Base-by-base conservation (phyloP, 345 rosid genomes). In the Hirschfeldia incana region DNA sequence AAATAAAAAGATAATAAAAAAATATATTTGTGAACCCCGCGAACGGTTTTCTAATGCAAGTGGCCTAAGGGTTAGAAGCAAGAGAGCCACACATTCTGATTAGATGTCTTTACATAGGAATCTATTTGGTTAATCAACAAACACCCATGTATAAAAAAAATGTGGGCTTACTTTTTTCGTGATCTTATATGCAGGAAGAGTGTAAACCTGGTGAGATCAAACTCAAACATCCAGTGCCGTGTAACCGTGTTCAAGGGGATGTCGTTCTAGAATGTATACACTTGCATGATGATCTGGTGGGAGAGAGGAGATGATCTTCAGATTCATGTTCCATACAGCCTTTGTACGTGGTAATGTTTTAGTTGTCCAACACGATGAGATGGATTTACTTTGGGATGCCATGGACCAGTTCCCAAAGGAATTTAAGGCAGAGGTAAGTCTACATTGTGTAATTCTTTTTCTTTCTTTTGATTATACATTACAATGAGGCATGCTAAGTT, bases 211-310 rank as follows among this genome's bases (percentile, higher is more conserved):
- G 93, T 90, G 69, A 95, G 90, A 82, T 80, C 90, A 81, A 94
- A 93, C 80, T 80, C 90, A 81, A 94, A 93, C 80, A 79, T 95
- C 57, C 88, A 84, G 58, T 93, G 95, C 80, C 95, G 82, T 65
- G 85, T 95, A 72, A 94, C 80, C 95, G 82, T 65, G 85, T 95
- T 74, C 96, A 90, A 85, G 98, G 99, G 68, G 99, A 95, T 83
- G 90, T 95, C 69, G 98, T 93, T 85, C 83, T 95, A 55, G 99
- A 95, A 87, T 95, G 96, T 75, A 76, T 91, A 84, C 91, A 91
- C 81, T 87, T 89, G 85, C 87, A 86, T 65, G 96, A 91, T 59
- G 92, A 90, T 81, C 75, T 89, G 79, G 80, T 84, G 21, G 21
- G n/a, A 83, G 60, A 8, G 98, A 93, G 75, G 92, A 89, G 84